Percentiles rank a stretch among this genome's conserved stretches.
phyloP scores from a whole-genome alignment of 768 basidiomycete genomes.

The Leccinum imitatum region DNA sequence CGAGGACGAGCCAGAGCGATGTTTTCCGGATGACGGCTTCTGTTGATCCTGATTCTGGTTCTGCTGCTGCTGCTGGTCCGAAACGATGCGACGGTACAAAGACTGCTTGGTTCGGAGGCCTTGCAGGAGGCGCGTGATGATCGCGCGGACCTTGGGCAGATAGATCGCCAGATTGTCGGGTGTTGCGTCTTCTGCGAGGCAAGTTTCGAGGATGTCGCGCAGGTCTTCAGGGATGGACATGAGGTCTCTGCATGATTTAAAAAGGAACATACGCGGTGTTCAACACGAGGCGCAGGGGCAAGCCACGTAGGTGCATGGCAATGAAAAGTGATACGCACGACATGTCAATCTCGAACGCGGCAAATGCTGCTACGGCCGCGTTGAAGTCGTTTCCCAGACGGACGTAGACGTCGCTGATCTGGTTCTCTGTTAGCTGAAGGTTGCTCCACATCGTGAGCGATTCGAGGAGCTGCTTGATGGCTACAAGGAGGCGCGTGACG shows the following conservation, averaged over 20 bases:
- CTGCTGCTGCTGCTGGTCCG: slow-evolving; percentile 49
- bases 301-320: slow-evolving; percentile 5
- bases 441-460: slow-evolving; percentile 84
- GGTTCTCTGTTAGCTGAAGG: slow-evolving; percentile 63
- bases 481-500: slow-evolving; percentile 88
- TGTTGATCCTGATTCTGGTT: not conserved
- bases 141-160: slow-evolving; percentile 86
- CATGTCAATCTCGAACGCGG: slow-evolving; percentile 84
- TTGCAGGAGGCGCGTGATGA: slow-evolving; percentile 90
- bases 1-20: slow-evolving; percentile 49
- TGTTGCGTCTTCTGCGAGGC: slow-evolving; percentile 87
- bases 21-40: slow-evolving; percentile 21
- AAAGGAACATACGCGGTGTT: slow-evolving; percentile 11
- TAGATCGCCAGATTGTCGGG: slow-evolving; percentile 83
- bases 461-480: slow-evolving; percentile 94
- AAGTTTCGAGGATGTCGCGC: slow-evolving; percentile 84
- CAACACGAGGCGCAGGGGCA: slow-evolving; percentile 10
- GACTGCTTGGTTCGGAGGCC: slow-evolving; percentile 93
- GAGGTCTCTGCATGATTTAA: slow-evolving; percentile 63
- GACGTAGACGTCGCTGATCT: slow-evolving; percentile 97
- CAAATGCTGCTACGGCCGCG: slow-evolving; percentile 86
- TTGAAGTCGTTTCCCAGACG: slow-evolving; percentile 97
- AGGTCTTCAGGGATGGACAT: slow-evolving; percentile 86
- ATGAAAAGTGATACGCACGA: slow-evolving; percentile 53
- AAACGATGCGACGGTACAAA: slow-evolving; percentile 73